Conservation (phyloP, 345 rosid genomes). For the Salix purpurea region DNA sequence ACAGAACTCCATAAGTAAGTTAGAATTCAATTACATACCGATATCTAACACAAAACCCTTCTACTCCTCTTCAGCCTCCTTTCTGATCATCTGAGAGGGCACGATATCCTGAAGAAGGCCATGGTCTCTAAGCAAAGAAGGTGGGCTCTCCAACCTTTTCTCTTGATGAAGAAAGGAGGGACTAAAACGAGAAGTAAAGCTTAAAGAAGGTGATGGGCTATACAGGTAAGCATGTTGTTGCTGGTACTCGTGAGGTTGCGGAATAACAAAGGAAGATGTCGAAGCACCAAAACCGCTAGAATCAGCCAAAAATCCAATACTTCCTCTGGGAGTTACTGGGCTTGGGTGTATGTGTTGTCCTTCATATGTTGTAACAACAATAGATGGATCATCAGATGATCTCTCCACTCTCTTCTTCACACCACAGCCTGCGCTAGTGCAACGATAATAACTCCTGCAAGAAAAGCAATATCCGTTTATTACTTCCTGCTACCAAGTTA, state of each 20-base stretch:
- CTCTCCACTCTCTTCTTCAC: conserved; percentile 99
- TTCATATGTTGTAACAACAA: conserved; percentile 92
- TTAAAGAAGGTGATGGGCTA: conserved; percentile 33
- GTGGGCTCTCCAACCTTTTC: conserved; percentile 21
- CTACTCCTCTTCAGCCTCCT: conserved; percentile 36
- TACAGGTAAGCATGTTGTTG: conserved; percentile 34
- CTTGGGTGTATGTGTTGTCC: conserved; percentile 80
- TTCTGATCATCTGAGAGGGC: conserved; percentile 59
- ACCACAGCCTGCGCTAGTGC: conserved; percentile 87
- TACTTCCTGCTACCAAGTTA: conserved; percentile 15
- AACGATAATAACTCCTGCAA: conserved; percentile 93
- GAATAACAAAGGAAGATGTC: conserved; percentile 40
- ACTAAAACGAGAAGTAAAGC: conserved; percentile 20
- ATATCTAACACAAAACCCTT: not conserved
- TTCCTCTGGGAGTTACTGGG: conserved; percentile 72
- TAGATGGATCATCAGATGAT: conserved; percentile 69
- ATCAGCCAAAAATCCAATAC: conserved; percentile 39
- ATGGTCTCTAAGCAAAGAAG: conserved; percentile 48
- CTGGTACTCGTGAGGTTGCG: conserved; percentile 38
- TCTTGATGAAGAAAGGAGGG: conserved; percentile 32
- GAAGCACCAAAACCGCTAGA: conserved; percentile 18
- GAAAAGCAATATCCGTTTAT: not conserved
- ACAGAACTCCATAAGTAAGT: conserved; percentile 20
- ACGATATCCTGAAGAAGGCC: conserved; percentile 95
- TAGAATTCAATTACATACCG: conserved; percentile 36